Base-by-base conservation (phyloP, 306 rosid species). In the Alnus glutinosa region DNA sequence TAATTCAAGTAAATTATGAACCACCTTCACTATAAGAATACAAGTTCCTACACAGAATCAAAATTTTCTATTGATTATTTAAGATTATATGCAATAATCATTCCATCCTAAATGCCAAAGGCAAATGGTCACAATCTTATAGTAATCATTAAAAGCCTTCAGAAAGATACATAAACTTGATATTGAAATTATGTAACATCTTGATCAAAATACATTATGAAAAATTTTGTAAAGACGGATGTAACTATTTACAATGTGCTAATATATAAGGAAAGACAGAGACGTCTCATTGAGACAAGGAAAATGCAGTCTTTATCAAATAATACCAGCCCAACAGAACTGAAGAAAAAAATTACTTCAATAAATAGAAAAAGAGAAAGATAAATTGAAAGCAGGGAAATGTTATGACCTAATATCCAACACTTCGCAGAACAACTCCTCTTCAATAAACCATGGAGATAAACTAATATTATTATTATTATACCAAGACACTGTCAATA, bases 1-100 rank as follows among this genome's bases (percentile, higher is more conserved):
- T 50, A 74, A 67, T 52, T 80, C 74, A 77, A 85, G 80, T 68
- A 80, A 80, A 80, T 49, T 51, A 59, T 49, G 12, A 64, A 50
- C 50, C 66, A 55, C 50, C 59, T 70, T 34, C 72, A 50, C 51
- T 71, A 8, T 34, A 9, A 59, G 5, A 28, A 19, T 11, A 7
- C 23, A 19, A 58, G 11, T 19, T 23, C 64, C 28, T 58, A 58
- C 34, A 58, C 13, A 57, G 11, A n/a, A 19, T 57, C 63, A 57
- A 57, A 18, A 9, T 57, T n/a, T 28, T 19, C 13, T 57, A 9
- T 57, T 19, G 63, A 39, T 39, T 39, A 39, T 39, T 39, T 39
- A 39, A 0, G 44, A 39, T 39, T 39, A 39, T 39, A 39, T 39
- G 44, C 3, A 5, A 42, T 42, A 42, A 42, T 42, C 46, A 42